Base-by-base conservation (phyloP, 2,329 filamentous ascomycete species). In the Ceratocystis huliohia region DNA sequence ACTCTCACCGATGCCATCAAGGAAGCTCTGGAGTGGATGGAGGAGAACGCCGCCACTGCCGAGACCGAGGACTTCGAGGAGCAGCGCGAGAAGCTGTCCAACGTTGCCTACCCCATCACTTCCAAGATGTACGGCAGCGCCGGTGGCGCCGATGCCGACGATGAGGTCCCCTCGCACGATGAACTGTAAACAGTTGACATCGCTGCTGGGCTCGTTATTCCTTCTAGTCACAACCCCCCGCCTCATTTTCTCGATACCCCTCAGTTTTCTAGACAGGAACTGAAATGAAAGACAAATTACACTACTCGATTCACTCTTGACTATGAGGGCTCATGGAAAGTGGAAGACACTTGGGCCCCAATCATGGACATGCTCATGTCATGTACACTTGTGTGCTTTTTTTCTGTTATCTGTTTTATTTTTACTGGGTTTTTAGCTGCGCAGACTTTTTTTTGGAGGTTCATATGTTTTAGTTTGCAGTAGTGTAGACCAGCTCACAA, bases 51-150 rank as follows among this genome's bases (percentile, higher is more conserved):
- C 71, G 85, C 88, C 71, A 88, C 88, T 64, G 94, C 94, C 70
- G 85, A 82, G 71, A 83, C 91, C 68, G 93, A 96, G 81, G 94
- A 97, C 82, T 96, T 97, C 73, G 92, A 96, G 79, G 94, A 99
- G 85, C 93, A 97, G 83, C 96, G 95, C 84, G 93, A 99, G 88
- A 96, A 96, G 85, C 85, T 99, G 72, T 95, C 89, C 73, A 88
- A 89, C 77, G 89, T 96, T 70, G 94, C 94, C 65, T 96, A 97
- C 82, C 94, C 94, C 72, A 99, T 99, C 80, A 99, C 94, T 73
- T 96, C 90, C 82, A 99, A 99, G 86, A 84, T 96, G 74, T 96
- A 96, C 82, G 77, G 81, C 72, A 81, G 82, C 73, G 85, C 84
- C 72, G 77, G 75, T 65, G 87, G 83, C 71, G 85, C 82, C 70